Conservation (phyloP, 805 yeast genomes). For the Cyberlindnera galapagoensis region DNA sequence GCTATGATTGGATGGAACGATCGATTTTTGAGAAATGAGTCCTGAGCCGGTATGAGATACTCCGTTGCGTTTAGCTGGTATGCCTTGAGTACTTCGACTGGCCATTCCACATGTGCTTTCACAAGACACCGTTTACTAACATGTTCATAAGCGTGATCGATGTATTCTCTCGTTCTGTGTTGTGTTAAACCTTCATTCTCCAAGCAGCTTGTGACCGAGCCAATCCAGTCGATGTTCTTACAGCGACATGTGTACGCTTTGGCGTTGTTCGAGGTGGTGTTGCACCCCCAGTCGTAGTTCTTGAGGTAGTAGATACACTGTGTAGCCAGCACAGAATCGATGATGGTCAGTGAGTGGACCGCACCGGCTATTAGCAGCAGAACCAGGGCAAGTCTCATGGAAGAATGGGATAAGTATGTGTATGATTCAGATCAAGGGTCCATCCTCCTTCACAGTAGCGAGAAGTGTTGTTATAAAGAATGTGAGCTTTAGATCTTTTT, state of each 20-base stretch:
- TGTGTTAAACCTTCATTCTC: conserved; percentile 24
- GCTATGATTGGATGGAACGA: conserved; percentile 30
- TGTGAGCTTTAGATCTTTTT: too few species aligned
- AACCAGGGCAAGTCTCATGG: neutral
- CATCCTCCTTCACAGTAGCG: too few species aligned
- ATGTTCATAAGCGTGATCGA: conserved; percentile 35
- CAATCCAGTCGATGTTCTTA: conserved; percentile 36
- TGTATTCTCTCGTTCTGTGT: conserved; percentile 17
- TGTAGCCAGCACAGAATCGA: conserved; percentile 34
- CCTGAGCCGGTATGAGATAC: conserved; percentile 27
- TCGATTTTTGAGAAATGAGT: conserved; percentile 16
- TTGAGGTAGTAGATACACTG: conserved; percentile 35
- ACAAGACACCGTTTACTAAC: conserved; percentile 29
- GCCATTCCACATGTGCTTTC: conserved; percentile 29
- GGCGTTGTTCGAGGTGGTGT: conserved; percentile 27
- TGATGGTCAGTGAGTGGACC: conserved; percentile 15
- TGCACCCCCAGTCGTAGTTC: conserved; percentile 39
- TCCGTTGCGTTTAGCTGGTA: conserved; percentile 31
- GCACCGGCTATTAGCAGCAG: conserved; percentile 3
- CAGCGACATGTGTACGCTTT: conserved; percentile 35
- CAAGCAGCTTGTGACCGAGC: conserved; percentile 38
- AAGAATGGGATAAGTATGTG: neutral
- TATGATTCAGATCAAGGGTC: too few species aligned
- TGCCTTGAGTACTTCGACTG: conserved; percentile 27
- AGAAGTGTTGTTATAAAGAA: too few species aligned